Base-by-base conservation (phyloP, 78 protist species). In the Pirum gemmata region DNA sequence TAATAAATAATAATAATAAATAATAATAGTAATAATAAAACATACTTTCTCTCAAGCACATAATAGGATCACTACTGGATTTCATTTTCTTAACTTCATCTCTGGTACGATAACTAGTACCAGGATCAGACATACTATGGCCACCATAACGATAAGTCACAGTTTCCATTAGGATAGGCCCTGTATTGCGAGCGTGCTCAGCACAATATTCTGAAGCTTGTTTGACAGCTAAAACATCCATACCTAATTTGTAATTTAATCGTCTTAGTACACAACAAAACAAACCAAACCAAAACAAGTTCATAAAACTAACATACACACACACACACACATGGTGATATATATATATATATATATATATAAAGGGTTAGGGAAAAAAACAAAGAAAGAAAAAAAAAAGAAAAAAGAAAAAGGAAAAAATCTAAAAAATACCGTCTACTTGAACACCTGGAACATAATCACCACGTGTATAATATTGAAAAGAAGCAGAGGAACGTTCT, bases 121-220 rank as follows among this genome's bases (percentile, higher is more conserved):
- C 99, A 38, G 99, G 99, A 91, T 97, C 99, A 72, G 96, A 92
- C 99, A 97, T 97, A 37, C 95, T 92, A 95, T 97, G 99, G 73
- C 99, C 98, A n/a, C 90, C 90, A 91, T 97, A 97, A 80, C 99
- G 96, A 90, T 97, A 97, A 34, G 98, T 96, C 41, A 92, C 91
- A 90, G 93, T 67, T 90, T 94, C 96, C 61, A 97, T 1, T 38
- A 96, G 86, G 33, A 96, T 25, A 38, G 96, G 98, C 31, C 96
- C 97, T 21, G 67, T 51, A 0, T 0, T 34, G 51, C 73, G 80
- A 41, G 83, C 77, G 35, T 77, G 80, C 82, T 92, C 90, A 18
- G 5, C 0, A 37, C 96, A 96, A 8, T n/a, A 93, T 75, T 61
- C 51, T 41, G 89, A 75, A 38, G 95, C 98, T 80, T 85, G 92